Evolutionary conservation across 164 flowering plant genomes (phyloP).

Genomic region (Echeveria elegans): DNA sequence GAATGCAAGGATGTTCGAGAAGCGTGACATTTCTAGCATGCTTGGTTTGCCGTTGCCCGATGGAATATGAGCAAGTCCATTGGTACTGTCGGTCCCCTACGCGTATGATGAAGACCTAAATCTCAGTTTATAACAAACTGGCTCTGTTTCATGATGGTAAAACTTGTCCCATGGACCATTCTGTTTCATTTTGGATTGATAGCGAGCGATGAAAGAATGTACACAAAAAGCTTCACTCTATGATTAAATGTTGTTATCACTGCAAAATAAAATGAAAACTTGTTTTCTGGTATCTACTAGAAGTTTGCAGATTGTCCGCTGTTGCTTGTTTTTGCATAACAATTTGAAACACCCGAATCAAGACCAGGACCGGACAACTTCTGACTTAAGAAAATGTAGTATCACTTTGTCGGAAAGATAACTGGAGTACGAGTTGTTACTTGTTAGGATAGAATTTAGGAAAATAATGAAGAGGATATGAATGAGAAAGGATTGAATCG

Average conservation of each 20-base stretch:
- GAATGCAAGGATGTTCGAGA: neutral
- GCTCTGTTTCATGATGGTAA: neutral
- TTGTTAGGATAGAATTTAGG: no score
- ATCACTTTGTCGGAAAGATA: neutral
- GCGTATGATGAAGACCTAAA: neutral
- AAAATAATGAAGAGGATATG: no score
- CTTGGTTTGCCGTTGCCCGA: neutral
- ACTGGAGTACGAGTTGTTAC: no score
- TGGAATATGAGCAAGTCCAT: neutral
- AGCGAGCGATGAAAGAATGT: neutral
- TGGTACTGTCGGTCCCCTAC: neutral
- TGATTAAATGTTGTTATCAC: neutral
- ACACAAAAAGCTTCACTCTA: neutral
- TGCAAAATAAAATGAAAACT: neutral
- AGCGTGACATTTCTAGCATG: slow-evolving; percentile 4
- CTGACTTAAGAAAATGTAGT: neutral
- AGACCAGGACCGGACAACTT: no score
- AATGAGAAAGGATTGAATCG: no score
- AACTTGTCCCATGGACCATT: slow-evolving; percentile 3
- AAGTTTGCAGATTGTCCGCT: neutral
- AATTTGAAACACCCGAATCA: neutral
- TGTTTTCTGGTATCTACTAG: neutral
- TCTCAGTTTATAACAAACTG: neutral
- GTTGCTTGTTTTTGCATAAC: neutral
- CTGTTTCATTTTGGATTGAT: neutral